Evolutionary conservation across 176 grass and related monocot genomes (phyloP), one percentile per base, ranked within the genome.

Genomic region (Musa beccarii): DNA sequence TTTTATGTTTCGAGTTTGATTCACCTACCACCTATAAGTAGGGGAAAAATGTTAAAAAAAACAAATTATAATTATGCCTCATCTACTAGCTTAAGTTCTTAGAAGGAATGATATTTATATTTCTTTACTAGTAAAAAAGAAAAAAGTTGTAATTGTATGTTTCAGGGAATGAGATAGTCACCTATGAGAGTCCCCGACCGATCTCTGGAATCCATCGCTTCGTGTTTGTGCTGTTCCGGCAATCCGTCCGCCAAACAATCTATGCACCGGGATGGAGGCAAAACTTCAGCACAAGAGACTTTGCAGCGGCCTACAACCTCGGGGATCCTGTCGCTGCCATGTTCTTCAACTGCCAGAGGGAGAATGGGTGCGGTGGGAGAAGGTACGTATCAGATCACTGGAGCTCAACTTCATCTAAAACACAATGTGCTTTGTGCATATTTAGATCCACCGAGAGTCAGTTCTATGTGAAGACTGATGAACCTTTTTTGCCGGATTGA

Each of bases 311-410:
- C 51, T 88, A 88, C 78, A 82, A 59, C 81, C 89, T 92, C 6
- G 81, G 79, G 11, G 20, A 25, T 0, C 84, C 86, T 0, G 84
- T 84, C 10, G 84, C 86, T 11, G 89, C 62, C 16, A 59, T 80
- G 50, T 86, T 82, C 83, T 92, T 92, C 81, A 88, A 92, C 71
- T 89, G 89, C 83, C 86, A 89, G 71, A 88, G 86, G 79, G 89
- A 92, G 83, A 81, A 81, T 52, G 84, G 86, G 52, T 92, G 86
- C 59, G 86, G 89, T 23, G 89, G 89, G 29, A 82, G 89, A 77
- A 91, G 89, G 83, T 91, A 88, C 72, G 5, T 4, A 66, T 66
- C 22, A 25, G 34, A 43, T 43, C 34, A 43, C 5, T 6, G 6
- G 34, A 43, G 34, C 34, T 43, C 34, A 43, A 43, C 4, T 43